Evolutionary conservation across 345 rosid species (phyloP), one percentile per base, ranked within the genome.

Genomic region (Murraya koenigii): DNA sequence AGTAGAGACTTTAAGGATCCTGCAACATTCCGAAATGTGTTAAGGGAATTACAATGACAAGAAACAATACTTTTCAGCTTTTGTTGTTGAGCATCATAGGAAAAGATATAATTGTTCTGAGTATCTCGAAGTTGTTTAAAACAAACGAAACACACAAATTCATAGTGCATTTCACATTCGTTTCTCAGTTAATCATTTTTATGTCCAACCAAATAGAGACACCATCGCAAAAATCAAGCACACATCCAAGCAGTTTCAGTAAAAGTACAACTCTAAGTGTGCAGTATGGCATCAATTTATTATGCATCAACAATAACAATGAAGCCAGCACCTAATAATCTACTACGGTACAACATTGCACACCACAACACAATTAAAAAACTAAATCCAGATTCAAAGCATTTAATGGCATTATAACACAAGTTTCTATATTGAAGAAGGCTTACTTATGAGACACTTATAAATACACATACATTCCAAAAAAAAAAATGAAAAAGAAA

Each of bases 1-100:
- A 33, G 91, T 84, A n/a, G 94, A 80, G 23, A 87, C 76, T 66
- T 83, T 79, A 76, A 95, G 98, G 79, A 90, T 86, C 86, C 97
- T 93, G 82, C 65, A 84, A 69, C 7, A 20, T 44, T 28, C 38
- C 14, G 5, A 6, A 38, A 76, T 36, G 38, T 13, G 49, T 74
- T 63, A 30, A 59, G 58, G 52, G 66, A 54, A 36, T 58, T 58
- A 59, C 4, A 62, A 25, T 28, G 11, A 44, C 52, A 17, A 30
- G 52, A 59, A 59, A 35, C 10, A 60, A 60, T 47, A 68, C 23
- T 20, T 10, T 8, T 66, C 72, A 32, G 25, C 66, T 63, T 63
- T 56, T 23, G 65, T 41, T 54, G 35, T 20, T 7, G 36, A 32
- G 67, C 36, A 23, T 66, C 68, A 66, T 32, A 32, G 25, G 22